Percentiles rank a stretch among this genome's conserved stretches.
These are phyloP conservation scores for Parietichytrium sp. DNA, from an alignment of 108 stramenopile genomes.

Conservation along the genomic window DNA sequence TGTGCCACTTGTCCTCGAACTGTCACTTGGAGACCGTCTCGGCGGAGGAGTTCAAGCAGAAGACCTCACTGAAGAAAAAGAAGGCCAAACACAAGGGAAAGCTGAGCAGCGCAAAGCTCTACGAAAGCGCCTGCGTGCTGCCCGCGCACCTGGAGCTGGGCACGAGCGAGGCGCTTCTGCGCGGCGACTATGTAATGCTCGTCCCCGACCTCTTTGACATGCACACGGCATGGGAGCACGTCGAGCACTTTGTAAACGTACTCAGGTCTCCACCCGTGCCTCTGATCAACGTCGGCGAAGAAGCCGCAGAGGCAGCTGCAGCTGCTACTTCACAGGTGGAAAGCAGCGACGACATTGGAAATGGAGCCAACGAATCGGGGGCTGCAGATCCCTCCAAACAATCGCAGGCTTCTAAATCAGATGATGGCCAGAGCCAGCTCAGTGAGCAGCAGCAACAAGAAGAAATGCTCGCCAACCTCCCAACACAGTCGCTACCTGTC, in stretches of 20 bases:
- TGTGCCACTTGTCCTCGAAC: slow-evolving; percentile 51
- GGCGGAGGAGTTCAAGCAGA: neutral
- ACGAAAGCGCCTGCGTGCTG: slow-evolving; percentile 1
- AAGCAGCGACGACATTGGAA: no score
- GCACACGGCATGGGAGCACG: slow-evolving; percentile 52
- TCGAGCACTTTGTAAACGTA: slow-evolving; percentile 38
- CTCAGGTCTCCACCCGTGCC: neutral
- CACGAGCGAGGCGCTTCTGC: slow-evolving; percentile 31
- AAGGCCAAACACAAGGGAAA: slow-evolving; percentile 48
- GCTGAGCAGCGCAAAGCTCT: neutral
- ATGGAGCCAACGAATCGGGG: no score
- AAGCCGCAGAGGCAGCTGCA: slow-evolving; percentile 43
- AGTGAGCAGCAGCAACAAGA: neutral
- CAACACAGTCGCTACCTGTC: neutral
- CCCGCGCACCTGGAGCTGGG: slow-evolving; percentile 38
- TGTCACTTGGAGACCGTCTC: slow-evolving; percentile 43
- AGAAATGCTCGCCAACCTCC: neutral
- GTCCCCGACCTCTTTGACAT: slow-evolving; percentile 50
- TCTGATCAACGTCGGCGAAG: slow-evolving; percentile 45
- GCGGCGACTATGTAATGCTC: slow-evolving; percentile 43
- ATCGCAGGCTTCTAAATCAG: slow-evolving; percentile 5
- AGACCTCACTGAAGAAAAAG: slow-evolving; percentile 23
- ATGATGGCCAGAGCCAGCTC: slow-evolving; percentile 29
- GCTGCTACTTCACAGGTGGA: slow-evolving; percentile 42
- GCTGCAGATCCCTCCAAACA: neutral